Conservation (phyloP, 176 grass and related monocot genomes). For the Chrysopogon serrulatus region DNA sequence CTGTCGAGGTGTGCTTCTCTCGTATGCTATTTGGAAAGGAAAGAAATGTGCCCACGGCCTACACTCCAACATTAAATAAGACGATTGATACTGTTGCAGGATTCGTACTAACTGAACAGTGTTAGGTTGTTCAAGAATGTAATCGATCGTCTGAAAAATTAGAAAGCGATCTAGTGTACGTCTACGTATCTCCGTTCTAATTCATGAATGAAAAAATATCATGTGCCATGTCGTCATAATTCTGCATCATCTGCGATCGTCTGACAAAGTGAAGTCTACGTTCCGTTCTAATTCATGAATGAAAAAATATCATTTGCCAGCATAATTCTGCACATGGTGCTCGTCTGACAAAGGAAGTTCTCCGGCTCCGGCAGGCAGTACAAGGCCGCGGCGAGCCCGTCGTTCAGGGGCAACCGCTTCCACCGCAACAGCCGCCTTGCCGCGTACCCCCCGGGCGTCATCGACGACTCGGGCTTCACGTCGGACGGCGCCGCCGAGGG, state of each 20-base stretch:
- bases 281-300: background rate
- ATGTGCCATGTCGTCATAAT: background rate
- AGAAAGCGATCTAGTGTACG: background rate
- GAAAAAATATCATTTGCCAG: background rate
- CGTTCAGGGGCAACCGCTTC: constrained; percentile 57
- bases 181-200: background rate
- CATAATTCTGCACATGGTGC: constrained; percentile 51
- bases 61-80: background rate
- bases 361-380: constrained; percentile 74
- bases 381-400: constrained; percentile 62
- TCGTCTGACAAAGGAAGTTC: no score
- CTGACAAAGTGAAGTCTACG: background rate
- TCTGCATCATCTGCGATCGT: background rate
- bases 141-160: background rate
- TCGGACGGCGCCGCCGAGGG: constrained; percentile 41
- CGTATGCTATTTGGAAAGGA: background rate
- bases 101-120: background rate
- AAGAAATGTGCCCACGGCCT: background rate
- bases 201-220: background rate
- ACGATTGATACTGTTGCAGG: background rate
- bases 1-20: background rate
- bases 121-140: background rate
- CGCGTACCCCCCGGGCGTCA: constrained; percentile 47
- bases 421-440: constrained; percentile 44
- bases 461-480: constrained; percentile 55